These are phyloP conservation scores for Yarrowia deformans DNA, from an alignment of 805 yeast species.

Conservation along the genomic window DNA sequence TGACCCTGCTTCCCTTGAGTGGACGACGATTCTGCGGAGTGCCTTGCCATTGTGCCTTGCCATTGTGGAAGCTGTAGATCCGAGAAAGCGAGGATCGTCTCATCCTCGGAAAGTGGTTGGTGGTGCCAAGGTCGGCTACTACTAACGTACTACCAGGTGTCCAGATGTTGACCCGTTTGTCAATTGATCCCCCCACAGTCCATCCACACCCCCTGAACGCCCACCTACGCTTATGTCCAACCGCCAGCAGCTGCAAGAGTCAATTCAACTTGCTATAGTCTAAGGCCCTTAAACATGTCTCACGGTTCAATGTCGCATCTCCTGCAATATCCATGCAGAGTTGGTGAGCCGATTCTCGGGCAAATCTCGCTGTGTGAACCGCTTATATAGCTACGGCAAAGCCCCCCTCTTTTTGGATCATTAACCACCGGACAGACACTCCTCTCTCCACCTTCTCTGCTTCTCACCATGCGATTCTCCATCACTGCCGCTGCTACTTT, in stretches of 20 bases:
- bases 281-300: slow-evolving; percentile 5
- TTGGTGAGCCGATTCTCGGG: neutral
- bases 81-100: too few species aligned
- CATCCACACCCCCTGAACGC: neutral
- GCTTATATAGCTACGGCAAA: neutral
- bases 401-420: neutral
- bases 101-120: too few species aligned
- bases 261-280: neutral
- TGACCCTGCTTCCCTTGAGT: slow-evolving; percentile 9
- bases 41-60: too few species aligned
- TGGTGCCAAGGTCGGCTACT: too few species aligned
- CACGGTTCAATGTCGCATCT: slow-evolving; percentile 5
- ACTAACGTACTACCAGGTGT: too few species aligned
- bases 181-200: too few species aligned
- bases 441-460: neutral
- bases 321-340: neutral
- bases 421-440: neutral
- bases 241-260: neutral
- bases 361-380: neutral
- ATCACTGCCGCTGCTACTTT: neutral
- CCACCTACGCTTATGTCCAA: neutral
- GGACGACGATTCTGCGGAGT: too few species aligned
- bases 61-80: too few species aligned
- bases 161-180: too few species aligned
- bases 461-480: slow-evolving; percentile 8